These are phyloP conservation scores for Chrysoporthe deuterocubensis DNA, from an alignment of 2,329 filamentous ascomycete species.

Conservation along the genomic window DNA sequence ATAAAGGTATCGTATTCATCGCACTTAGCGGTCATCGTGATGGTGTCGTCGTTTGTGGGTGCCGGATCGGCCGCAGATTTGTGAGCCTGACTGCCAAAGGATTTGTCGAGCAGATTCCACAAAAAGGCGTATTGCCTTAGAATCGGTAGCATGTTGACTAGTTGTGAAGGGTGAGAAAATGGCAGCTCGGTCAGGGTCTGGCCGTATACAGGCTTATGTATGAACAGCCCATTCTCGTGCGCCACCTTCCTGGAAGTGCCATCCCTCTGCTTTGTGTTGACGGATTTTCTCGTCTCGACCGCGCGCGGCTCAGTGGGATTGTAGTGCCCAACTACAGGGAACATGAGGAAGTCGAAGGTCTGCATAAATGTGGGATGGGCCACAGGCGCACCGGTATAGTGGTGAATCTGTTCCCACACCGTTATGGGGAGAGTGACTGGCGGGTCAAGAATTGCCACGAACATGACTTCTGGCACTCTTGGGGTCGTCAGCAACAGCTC, in stretches of 20 bases:
- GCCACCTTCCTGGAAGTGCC: slow-evolving; percentile 38
- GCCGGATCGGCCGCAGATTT: slow-evolving; percentile 28
- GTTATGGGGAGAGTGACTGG: slow-evolving; percentile 71
- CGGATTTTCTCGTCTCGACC: slow-evolving; percentile 52
- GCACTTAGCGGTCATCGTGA: slow-evolving; percentile 23
- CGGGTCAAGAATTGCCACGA: slow-evolving; percentile 75
- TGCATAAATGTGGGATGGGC: slow-evolving; percentile 48
- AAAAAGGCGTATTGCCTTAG: slow-evolving; percentile 78
- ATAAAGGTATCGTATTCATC: slow-evolving; percentile 28
- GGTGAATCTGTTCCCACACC: slow-evolving; percentile 66
- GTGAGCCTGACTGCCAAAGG: slow-evolving; percentile 52
- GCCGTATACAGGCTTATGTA: slow-evolving; percentile 75
- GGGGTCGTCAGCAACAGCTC: slow-evolving; percentile 52
- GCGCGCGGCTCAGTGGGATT: slow-evolving; percentile 63
- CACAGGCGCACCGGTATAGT: slow-evolving; percentile 54
- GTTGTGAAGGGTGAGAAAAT: slow-evolving; percentile 77
- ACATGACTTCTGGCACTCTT: slow-evolving; percentile 72
- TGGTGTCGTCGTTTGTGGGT: slow-evolving; percentile 24
- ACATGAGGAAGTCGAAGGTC: slow-evolving; percentile 62
- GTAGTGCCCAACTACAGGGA: slow-evolving; percentile 56
- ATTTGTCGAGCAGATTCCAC: slow-evolving; percentile 65
- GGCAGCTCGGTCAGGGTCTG: slow-evolving; percentile 69
- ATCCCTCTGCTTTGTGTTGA: slow-evolving; percentile 47
- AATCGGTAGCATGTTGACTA: slow-evolving; percentile 73
- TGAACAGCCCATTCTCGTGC: slow-evolving; percentile 66